Percentiles rank a stretch among this genome's conserved stretches.
These are phyloP conservation scores for Raddia guianensis DNA, from an alignment of 176 grass and related monocot genomes.

Conservation along the genomic window DNA sequence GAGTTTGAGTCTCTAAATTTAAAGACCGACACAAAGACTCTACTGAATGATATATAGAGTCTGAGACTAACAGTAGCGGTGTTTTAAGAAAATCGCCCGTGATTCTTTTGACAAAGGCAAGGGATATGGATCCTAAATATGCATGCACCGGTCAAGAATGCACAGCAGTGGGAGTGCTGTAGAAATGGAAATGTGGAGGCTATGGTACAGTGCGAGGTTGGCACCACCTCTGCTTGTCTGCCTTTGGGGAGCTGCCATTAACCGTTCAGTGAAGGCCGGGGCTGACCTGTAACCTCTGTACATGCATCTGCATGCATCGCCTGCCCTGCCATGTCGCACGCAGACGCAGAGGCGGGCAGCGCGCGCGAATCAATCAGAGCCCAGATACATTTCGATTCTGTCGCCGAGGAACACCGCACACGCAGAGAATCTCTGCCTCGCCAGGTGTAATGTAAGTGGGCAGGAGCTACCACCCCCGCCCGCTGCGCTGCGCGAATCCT, in stretches of 20 bases:
- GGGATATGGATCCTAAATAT: too few species aligned
- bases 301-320: neutral
- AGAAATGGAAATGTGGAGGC: neutral
- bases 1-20: too few species aligned
- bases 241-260: neutral
- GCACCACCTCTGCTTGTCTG: slow-evolving; percentile 20
- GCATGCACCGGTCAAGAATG: too few species aligned
- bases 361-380: neutral
- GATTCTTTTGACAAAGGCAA: too few species aligned
- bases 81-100: too few species aligned
- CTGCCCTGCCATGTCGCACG: neutral
- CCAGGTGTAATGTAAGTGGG: slow-evolving; percentile 33
- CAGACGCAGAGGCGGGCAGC: neutral
- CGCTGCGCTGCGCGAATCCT: neutral
- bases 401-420: neutral
- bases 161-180: too few species aligned
- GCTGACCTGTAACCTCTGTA: neutral
- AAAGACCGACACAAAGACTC: too few species aligned
- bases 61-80: too few species aligned
- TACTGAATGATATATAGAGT: too few species aligned
- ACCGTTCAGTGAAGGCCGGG: neutral
- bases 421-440: slow-evolving; percentile 20
- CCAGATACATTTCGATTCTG: neutral
- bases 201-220: neutral
- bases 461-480: neutral